Conservation (phyloP, 1,284 basidiomycete genomes). For the Heliocybe sulcata region DNA sequence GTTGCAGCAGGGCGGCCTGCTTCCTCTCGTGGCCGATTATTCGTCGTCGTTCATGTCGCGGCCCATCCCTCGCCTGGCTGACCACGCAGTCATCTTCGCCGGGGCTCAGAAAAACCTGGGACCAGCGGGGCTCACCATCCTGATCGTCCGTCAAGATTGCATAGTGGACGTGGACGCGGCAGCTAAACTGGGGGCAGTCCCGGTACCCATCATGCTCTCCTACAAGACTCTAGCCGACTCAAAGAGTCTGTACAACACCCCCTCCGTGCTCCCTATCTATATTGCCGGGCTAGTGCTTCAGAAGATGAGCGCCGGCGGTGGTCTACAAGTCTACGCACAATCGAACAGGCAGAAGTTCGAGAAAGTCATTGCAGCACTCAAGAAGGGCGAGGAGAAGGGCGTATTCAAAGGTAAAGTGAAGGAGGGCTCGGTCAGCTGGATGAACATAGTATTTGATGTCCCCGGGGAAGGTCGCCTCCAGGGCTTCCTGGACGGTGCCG, state of each 20-base stretch:
- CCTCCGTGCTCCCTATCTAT: conserved; percentile 90
- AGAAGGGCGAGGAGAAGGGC: conserved; percentile 65
- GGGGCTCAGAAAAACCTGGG: conserved; percentile 99
- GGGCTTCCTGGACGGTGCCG: conserved; percentile 74
- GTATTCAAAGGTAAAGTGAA: conserved; percentile 64
- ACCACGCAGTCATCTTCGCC: conserved; percentile 92
- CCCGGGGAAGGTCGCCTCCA: conserved; percentile 62
- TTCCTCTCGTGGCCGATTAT: conserved; percentile 92
- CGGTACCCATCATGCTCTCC: conserved; percentile 75
- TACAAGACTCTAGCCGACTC: conserved; percentile 85
- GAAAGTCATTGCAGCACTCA: conserved; percentile 68
- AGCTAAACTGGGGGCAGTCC: conserved; percentile 63
- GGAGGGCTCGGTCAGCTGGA: conserved; percentile 76
- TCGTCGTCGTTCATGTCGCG: conserved; percentile 97
- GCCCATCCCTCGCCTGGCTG: conserved; percentile 82
- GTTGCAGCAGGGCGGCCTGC: conserved; percentile 42
- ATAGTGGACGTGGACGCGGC: conserved; percentile 83
- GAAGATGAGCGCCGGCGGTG: conserved; percentile 64
- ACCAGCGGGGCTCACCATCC: conserved; percentile 87
- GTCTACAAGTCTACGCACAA: conserved; percentile 62
- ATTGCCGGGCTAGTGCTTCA: conserved; percentile 84
- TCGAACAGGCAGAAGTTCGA: conserved; percentile 68
- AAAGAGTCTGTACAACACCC: conserved; percentile 91
- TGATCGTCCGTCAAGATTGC: conserved; percentile 91
- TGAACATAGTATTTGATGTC: conserved; percentile 88